Base-by-base conservation (phyloP, 306 rosid species). In the Dryas octopetala region DNA sequence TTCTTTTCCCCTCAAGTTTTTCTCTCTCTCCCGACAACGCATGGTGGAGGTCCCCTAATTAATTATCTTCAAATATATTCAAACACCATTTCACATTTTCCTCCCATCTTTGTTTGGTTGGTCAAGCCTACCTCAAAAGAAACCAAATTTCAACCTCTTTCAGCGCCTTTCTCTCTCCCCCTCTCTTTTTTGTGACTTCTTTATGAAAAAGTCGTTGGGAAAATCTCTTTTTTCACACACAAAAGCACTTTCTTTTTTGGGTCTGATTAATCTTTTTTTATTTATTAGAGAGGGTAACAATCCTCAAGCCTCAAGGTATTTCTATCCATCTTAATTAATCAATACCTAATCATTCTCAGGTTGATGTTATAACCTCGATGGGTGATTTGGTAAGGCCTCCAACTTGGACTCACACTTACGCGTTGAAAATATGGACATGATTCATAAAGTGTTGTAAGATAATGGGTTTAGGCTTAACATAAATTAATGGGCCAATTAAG, bases 1-100 rank as follows among this genome's bases (percentile, higher is more conserved):
- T 70, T 54, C 40, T 41, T 45, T 54, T 54, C 53, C 5, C 7
- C 51, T 71, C 43, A 54, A 6, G 40, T 70, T 54, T 5, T 76
- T 81, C 54, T 78, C 54, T 78, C 53, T 78, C 53, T 41, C 65
- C 91, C 90, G 96, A 90, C 96, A 88, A 85, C 76, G 6, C 75
- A 55, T 81, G 75, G 93, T 90, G 96, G 91, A 76, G 71, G 82
- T 70, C 84, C 75, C 84, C 38, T 32, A 32, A 32, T 32, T 32
- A 60, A 79, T 84, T 68, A 75, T 76, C 78, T 69, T 80, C 78
- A 79, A 73, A 40, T 80, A 82, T 32, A 32, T 32, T 66, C 85
- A 84, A 80, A 71, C 82, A 64, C 75, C 60, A 70, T 77, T 62
- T 73, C 69, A 60, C 45, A 41, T 76, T 83, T 70, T 73, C 64